Percentiles rank a stretch among this genome's conserved stretches.
These are phyloP conservation scores for Brassica nigra DNA, from an alignment of 345 rosid species.

Conservation along the genomic window DNA sequence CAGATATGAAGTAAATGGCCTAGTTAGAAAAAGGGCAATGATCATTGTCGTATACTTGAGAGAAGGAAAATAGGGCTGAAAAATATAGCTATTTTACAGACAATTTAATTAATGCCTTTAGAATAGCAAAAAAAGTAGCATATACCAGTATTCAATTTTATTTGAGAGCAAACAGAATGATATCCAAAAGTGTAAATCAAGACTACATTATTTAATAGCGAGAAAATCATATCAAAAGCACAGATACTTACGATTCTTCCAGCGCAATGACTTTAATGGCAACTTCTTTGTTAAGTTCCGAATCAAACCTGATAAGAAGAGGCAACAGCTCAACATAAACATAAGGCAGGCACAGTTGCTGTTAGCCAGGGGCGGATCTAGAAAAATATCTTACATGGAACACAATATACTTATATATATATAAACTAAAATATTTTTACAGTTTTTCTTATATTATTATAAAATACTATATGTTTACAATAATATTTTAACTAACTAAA, in stretches of 20 bases:
- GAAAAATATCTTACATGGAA: no score
- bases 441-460: no score
- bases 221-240: background rate
- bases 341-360: conserved; percentile 47
- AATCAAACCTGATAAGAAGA: conserved; percentile 77
- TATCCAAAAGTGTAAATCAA: conserved; percentile 4
- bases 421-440: no score
- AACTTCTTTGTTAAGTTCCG: conserved; percentile 90
- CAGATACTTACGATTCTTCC: conserved; percentile 91
- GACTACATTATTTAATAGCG: conserved; percentile 26
- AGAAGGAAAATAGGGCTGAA: conserved; percentile 12
- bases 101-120: conserved; percentile 7
- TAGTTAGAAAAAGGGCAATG: conserved; percentile 26
- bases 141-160: background rate
- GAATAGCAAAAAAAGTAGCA: conserved; percentile 3
- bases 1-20: conserved; percentile 36
- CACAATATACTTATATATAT: no score
- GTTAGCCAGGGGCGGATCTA: background rate
- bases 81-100: conserved; percentile 12
- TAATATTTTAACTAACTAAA: no score
- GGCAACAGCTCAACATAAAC: conserved; percentile 32
- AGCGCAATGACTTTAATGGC: conserved; percentile 98
- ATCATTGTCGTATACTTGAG: conserved; percentile 34
- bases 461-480: no score
- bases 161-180: conserved; percentile 17